phyloP scores from a whole-genome alignment of 2,329 filamentous ascomycete species.

The Elsinoe ampelina region DNA sequence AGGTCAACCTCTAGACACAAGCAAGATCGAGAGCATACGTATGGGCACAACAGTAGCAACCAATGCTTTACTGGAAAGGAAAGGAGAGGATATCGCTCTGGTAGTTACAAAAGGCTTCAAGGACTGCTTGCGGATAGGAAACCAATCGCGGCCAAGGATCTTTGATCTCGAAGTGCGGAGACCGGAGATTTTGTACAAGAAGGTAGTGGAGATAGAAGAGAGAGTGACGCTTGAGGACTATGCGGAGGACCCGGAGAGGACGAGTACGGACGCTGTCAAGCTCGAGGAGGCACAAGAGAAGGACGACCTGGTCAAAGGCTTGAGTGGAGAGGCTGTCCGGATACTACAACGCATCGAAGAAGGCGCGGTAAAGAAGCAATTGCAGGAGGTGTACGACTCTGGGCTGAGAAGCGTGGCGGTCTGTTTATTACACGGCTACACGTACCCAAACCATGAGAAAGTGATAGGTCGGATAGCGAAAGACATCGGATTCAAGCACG shows the following conservation, averaged over 20 bases:
- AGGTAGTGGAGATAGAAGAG: slow-evolving; percentile 83
- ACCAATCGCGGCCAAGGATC: slow-evolving; percentile 80
- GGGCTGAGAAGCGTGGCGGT: slow-evolving; percentile 78
- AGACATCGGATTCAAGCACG: slow-evolving; percentile 74
- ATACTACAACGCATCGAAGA: slow-evolving; percentile 56
- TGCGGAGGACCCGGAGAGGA: slow-evolving; percentile 69
- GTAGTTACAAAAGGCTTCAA: slow-evolving; percentile 81
- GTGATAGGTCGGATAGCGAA: slow-evolving; percentile 65
- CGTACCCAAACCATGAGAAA: slow-evolving; percentile 77
- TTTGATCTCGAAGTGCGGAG: slow-evolving; percentile 84
- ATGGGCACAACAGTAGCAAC: slow-evolving; percentile 96
- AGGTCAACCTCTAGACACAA: slow-evolving; percentile 70
- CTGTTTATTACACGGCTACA: slow-evolving; percentile 87
- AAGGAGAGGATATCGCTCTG: slow-evolving; percentile 80
- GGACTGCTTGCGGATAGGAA: slow-evolving; percentile 81
- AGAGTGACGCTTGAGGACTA: slow-evolving; percentile 87
- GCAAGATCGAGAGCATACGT: slow-evolving; percentile 76
- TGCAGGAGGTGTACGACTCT: slow-evolving; percentile 57
- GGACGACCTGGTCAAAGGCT: slow-evolving; percentile 55
- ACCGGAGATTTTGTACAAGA: slow-evolving; percentile 77
- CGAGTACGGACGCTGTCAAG: slow-evolving; percentile 45
- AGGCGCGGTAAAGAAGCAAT: slow-evolving; percentile 46
- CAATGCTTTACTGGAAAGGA: slow-evolving; percentile 80
- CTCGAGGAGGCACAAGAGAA: slow-evolving; percentile 38
- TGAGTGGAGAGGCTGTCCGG: slow-evolving; percentile 66